Base-by-base conservation (phyloP, 176 grass and related monocot species). In the Oryza australiensis region DNA sequence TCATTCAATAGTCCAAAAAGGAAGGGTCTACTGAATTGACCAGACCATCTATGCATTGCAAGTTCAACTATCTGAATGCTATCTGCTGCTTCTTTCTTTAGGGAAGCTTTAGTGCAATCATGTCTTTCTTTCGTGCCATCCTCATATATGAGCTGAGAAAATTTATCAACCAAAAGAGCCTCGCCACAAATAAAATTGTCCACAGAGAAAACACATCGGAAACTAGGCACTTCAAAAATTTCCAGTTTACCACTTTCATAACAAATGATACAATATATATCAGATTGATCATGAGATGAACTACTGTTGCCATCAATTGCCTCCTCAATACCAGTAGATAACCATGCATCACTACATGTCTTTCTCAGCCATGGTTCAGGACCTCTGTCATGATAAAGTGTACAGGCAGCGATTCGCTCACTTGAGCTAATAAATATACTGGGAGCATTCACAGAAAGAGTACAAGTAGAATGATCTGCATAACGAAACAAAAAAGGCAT, bases 211-310 rank as follows among this genome's bases (percentile, higher is more conserved):
- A 93, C 92, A 83, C 71, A 88, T 84, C 90, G 93, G 77, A 98
- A 98, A 68, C 78, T 90, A 68, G 92, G 86, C 30, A 98, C 90
- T 62, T 98, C 92, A 18, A 94, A 98, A 73, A 98, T 82, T 85
- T 98, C 95, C 67, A 98, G 80, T 87, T 88, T 93, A 77, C 92
- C 92, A 27, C 77, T 98, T 82, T 94, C 95, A 86, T 91, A 94
- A 73, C 89, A 93, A 76, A 94, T 71, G 64, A 94, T 82, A 82
- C 95, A 94, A 81, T 98, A 98, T 77, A 98, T 87, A 72, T 98
- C 95, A 77, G 87, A 87, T 28, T 87, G 81, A 42, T 94, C 88
- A 69, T 88, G 73, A 75, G 82, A 88, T 80, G 78, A 92, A 83
- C 74, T 82, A 80, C 90, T 86, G 64, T 82, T 90, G 45, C 73